Evolutionary conservation across 495 filamentous ascomycete species (phyloP), one percentile per base, ranked within the genome.

Genomic region (Xylaria acuta): DNA sequence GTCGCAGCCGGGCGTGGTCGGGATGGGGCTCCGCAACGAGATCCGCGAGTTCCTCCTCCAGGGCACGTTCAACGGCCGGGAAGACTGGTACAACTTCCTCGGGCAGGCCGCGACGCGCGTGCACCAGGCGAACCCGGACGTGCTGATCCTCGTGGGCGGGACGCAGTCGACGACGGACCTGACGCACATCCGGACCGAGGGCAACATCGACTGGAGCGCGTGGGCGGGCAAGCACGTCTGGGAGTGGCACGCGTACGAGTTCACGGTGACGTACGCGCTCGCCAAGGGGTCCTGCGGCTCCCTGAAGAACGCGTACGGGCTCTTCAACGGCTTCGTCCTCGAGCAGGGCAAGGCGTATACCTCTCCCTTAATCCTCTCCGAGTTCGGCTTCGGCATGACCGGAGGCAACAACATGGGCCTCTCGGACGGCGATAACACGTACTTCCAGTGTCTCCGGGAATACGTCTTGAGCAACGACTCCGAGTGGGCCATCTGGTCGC

Each of bases 171-270:
- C 79, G 1, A 86, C 83, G 3, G 85, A 86, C 67, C 78, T 86
- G 11, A 76, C 81, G 45, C 85, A 85, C 71, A 66, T 85, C 38
- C 79, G 82, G 4, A 56, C 62, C 27, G 71, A 74, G 51, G 43
- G 53, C 38, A 77, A 76, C 53, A 79, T 86, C 58, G 84, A 85
- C 74, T 82, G 80, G 53, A 70, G 64, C 36, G 79, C 73, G 20
- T 86, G 82, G 81, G 49, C 59, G 51, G 79, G 78, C 36, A 86
- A 87, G 73, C 79, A 82, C 51, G 85, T 87, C 2, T 87, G 84
- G 84, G 85, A 87, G 76, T 84, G 82, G 79, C 84, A 87, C 77
- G 82, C 83, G 40, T 86, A 87, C 77, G 76, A 74, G 53, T 86
- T 84, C 74, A 85, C 83, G n/a, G 81, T 86, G 0, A 85, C 79